Conservation (phyloP, 768 basidiomycete genomes). For the Pulveroboletus sp. region DNA sequence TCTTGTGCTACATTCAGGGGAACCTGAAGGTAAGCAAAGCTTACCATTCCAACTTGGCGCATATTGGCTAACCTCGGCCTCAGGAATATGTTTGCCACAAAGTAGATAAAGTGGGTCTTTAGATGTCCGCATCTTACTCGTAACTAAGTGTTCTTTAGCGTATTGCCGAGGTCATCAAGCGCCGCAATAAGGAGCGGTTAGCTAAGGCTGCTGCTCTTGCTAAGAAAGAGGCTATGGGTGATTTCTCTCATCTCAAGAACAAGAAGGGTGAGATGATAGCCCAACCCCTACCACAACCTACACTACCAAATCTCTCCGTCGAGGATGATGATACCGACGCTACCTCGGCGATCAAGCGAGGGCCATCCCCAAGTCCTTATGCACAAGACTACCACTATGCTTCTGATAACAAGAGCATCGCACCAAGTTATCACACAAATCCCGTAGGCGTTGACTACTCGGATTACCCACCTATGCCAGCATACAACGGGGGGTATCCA, state of each 20-base stretch:
- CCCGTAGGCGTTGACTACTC: constrained; percentile 41
- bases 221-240: constrained; percentile 88
- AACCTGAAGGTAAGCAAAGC: constrained; percentile 76
- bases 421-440: constrained; percentile 34
- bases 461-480: constrained; percentile 72
- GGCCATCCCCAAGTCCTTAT: constrained; percentile 52
- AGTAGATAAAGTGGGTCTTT: constrained; percentile 80
- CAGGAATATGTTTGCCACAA: constrained; percentile 99
- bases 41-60: background rate
- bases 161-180: constrained; percentile 90
- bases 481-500: constrained; percentile 64
- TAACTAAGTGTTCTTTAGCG: constrained; percentile 49
- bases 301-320: constrained; percentile 87
- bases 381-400: constrained; percentile 56
- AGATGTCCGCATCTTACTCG: background rate
- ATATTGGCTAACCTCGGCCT: background rate
- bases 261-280: constrained; percentile 83
- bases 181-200: constrained; percentile 82
- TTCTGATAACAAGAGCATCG: constrained; percentile 44
- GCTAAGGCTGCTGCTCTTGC: constrained; percentile 79
- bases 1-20: constrained; percentile 92
- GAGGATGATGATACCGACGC: constrained; percentile 67
- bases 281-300: constrained; percentile 89
- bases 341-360: constrained; percentile 53
- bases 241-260: constrained; percentile 88